phyloP scores from a whole-genome alignment of 495 filamentous ascomycete species.

The Jackrogersella minutella region DNA sequence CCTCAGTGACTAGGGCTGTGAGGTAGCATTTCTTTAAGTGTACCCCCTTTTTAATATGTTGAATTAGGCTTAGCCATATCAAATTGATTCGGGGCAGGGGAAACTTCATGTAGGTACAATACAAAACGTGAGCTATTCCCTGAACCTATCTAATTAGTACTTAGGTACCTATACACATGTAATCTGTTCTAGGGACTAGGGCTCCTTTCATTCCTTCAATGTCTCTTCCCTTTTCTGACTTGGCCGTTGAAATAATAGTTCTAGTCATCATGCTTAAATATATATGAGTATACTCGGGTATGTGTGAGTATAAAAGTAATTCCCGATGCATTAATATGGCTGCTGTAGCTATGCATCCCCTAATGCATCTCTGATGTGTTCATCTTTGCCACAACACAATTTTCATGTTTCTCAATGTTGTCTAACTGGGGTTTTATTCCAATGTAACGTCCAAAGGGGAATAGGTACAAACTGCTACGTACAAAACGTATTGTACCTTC shows the following conservation, averaged over 20 bases:
- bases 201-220: constrained; percentile 1
- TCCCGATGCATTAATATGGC: background rate
- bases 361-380: constrained; percentile 13
- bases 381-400: constrained; percentile 7
- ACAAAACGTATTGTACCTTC: constrained; percentile 6
- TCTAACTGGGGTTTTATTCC: too few species aligned
- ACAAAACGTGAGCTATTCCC: background rate
- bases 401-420: background rate
- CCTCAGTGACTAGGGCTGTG: background rate
- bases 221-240: background rate
- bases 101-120: background rate
- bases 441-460: too few species aligned
- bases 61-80: constrained; percentile 5
- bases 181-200: too few species aligned
- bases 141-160: too few species aligned
- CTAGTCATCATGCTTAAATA: background rate
- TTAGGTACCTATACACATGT: too few species aligned
- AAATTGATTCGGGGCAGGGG: background rate
- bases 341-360: background rate
- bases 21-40: background rate
- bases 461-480: too few species aligned
- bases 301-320: background rate
- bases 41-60: constrained; percentile 9
- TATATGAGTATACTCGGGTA: background rate
- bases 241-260: background rate